These are phyloP conservation scores for Pulveroboletus sp. DNA, from an alignment of 768 basidiomycete genomes.

Conservation along the genomic window DNA sequence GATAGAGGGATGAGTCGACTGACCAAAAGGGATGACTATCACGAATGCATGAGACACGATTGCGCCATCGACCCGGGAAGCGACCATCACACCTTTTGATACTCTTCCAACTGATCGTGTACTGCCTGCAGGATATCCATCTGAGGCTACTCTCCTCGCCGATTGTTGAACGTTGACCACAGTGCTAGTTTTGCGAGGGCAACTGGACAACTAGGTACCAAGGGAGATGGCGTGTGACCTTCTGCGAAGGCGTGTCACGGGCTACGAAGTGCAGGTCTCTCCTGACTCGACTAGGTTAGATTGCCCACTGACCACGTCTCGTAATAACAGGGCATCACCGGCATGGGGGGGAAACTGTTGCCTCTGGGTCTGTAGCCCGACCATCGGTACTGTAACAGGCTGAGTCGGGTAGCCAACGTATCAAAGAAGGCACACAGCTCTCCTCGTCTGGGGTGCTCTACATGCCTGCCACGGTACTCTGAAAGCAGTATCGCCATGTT, in stretches of 20 bases:
- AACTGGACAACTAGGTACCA: neutral
- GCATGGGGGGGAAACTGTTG: neutral
- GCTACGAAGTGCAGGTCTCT: too few relatives aligned
- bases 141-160: neutral
- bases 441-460: too few relatives aligned
- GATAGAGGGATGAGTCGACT: neutral
- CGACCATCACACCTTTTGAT: constrained; percentile 16
- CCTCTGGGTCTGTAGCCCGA: neutral
- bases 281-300: neutral
- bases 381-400: too few relatives aligned
- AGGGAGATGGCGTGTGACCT: neutral
- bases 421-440: too few relatives aligned
- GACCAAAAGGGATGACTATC: constrained; percentile 19
- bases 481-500: too few relatives aligned
- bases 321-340: constrained; percentile 8
- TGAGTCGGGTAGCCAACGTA: too few relatives aligned
- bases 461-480: too few relatives aligned
- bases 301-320: neutral
- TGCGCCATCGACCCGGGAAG: constrained; percentile 25
- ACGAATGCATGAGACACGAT: constrained; percentile 29
- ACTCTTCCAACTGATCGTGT: constrained; percentile 17
- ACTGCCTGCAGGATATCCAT: constrained; percentile 17
- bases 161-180: neutral
- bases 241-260: constrained; percentile 7
- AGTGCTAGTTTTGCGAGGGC: constrained; percentile 2